phyloP scores from a whole-genome alignment of 495 filamentous ascomycete genomes.

The Copromyces sp. region DNA sequence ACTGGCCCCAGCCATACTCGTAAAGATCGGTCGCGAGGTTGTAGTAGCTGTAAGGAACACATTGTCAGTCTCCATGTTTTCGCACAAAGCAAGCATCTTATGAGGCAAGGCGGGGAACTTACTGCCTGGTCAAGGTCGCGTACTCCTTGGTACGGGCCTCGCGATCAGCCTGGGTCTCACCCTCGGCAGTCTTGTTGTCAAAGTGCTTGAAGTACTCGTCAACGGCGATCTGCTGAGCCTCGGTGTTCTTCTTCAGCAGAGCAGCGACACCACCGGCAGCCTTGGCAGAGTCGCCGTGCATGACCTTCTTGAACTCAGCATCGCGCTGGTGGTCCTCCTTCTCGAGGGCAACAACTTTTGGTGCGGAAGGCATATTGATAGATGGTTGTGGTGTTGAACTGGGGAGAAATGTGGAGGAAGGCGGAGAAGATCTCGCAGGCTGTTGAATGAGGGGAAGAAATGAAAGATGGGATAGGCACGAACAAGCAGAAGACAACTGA shows the following conservation, averaged over 20 bases:
- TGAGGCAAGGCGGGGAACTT: conserved; percentile 28
- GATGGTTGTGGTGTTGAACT: conserved; percentile 5
- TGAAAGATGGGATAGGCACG: background rate
- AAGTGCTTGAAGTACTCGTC: conserved; percentile 99
- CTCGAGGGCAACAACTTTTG: conserved; percentile 52
- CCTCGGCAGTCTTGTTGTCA: conserved; percentile 79
- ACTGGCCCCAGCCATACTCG: conserved; percentile 92
- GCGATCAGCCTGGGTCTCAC: conserved; percentile 73
- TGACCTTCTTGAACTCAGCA: conserved; percentile 82
- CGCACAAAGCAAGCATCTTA: background rate
- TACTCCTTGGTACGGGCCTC: conserved; percentile 84
- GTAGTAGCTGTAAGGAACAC: conserved; percentile 65
- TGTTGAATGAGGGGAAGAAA: conserved; percentile 3
- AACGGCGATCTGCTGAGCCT: conserved; percentile 77
- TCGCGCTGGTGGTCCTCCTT: conserved; percentile 78
- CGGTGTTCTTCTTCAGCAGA: conserved; percentile 74
- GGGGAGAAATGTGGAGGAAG: background rate
- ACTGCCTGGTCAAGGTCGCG: conserved; percentile 91
- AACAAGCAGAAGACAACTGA: background rate
- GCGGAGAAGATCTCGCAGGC: background rate
- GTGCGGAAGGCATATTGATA: conserved; percentile 50
- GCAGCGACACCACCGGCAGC: conserved; percentile 65
- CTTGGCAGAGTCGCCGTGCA: conserved; percentile 78
- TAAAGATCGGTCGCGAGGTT: conserved; percentile 96
- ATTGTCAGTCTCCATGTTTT: conserved; percentile 2